phyloP scores from a whole-genome alignment of 129 eudicot genomes.

The Flaveria linearis region DNA sequence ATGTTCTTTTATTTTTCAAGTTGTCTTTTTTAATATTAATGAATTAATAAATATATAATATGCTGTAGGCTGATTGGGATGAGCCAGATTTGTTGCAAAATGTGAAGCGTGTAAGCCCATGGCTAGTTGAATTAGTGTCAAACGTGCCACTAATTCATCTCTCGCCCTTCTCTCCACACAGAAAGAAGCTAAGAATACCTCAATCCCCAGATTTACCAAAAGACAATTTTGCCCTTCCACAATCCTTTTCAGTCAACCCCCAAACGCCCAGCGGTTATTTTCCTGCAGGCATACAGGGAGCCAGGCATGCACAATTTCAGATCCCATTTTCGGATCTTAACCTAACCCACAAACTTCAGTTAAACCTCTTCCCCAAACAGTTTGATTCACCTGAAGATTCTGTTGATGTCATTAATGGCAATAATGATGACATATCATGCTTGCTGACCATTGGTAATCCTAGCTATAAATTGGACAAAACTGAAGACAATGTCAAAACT shows the following conservation, averaged over 20 bases:
- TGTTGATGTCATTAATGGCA: conserved; percentile 23
- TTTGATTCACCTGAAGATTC: conserved; percentile 40
- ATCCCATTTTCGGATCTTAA: conserved; percentile 66
- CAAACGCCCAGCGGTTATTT: conserved; percentile 61
- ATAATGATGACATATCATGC: conserved; percentile 52
- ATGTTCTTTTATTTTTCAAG: background rate
- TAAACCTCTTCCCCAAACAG: conserved; percentile 46
- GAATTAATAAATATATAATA: background rate
- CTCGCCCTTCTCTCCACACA: conserved; percentile 78
- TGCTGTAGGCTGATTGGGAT: conserved; percentile 77
- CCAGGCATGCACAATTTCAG: conserved; percentile 97
- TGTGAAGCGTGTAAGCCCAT: conserved; percentile 92
- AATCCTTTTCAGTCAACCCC: conserved; percentile 65
- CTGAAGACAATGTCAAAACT: conserved; percentile 32
- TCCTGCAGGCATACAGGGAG: conserved; percentile 99
- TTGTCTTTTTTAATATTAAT: background rate
- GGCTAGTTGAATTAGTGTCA: conserved; percentile 81
- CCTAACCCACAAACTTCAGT: conserved; percentile 57
- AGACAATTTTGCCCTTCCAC: conserved; percentile 49
- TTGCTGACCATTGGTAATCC: conserved; percentile 64
- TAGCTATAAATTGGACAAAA: conserved; percentile 40
- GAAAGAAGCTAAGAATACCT: conserved; percentile 68
- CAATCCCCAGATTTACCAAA: conserved; percentile 55
- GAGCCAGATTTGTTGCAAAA: conserved; percentile 85
- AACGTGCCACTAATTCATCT: conserved; percentile 68